A percentile compares a stretch with the other conserved stretches of the same genome.
phyloP scores from a whole-genome alignment of 352 stramenopile species.

The Globisporangium splendens region DNA sequence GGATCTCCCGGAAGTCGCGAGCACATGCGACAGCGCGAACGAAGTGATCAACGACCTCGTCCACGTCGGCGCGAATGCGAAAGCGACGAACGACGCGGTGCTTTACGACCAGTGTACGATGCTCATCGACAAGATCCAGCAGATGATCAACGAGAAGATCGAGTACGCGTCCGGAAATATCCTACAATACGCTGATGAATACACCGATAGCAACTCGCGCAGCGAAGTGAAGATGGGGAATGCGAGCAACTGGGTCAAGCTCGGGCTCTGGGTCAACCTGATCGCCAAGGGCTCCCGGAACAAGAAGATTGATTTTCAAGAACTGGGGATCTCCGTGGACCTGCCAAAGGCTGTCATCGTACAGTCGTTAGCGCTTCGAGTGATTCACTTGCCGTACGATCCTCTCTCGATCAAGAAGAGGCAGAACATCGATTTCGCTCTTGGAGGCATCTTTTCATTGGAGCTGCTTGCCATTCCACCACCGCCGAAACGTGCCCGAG shows the following conservation, averaged over 20 bases:
- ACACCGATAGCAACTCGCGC: conserved; percentile 45
- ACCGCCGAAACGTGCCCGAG: conserved; percentile 60
- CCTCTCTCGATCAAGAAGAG: conserved; percentile 23
- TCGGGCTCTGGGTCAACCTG: conserved; percentile 75
- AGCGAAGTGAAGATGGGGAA: conserved; percentile 72
- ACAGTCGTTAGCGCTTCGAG: conserved; percentile 68
- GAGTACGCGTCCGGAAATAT: conserved; percentile 61
- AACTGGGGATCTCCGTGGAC: conserved; percentile 62
- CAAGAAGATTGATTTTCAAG: conserved; percentile 72
- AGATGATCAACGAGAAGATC: conserved; percentile 60
- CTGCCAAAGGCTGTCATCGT: conserved; percentile 76
- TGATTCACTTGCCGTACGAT: conserved; percentile 65
- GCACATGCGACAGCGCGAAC: conserved; percentile 47
- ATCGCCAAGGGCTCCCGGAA: conserved; percentile 69
- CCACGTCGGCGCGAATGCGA: conserved; percentile 50
- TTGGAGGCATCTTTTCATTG: conserved; percentile 63
- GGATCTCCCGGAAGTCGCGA: conserved; percentile 40
- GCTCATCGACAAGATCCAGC: conserved; percentile 51
- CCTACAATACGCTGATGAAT: conserved; percentile 74
- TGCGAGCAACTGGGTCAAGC: conserved; percentile 36
- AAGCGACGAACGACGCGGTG: conserved; percentile 45
- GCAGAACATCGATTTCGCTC: conserved; percentile 36
- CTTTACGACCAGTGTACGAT: conserved; percentile 33
- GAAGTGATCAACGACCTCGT: conserved; percentile 61
- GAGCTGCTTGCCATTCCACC: conserved; percentile 67